Conservation (phyloP, 306 rosid genomes). For the Boehmeria nivea region DNA sequence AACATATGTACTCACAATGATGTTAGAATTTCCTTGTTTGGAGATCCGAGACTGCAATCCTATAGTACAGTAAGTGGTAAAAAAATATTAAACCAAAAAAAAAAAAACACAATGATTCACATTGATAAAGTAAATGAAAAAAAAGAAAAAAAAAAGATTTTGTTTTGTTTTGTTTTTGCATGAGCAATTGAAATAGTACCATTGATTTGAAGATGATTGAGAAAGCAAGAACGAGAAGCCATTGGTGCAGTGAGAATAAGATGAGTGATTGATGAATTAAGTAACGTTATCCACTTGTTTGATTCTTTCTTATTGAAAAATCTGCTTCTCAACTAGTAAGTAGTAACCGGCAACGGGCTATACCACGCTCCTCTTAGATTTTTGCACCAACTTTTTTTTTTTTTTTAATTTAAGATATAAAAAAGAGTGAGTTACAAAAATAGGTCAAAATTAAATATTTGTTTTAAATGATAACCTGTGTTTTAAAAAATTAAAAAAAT, state of each 20-base stretch:
- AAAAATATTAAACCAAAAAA: neutral
- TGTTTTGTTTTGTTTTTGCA: neutral
- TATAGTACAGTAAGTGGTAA: neutral
- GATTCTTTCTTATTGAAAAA: neutral
- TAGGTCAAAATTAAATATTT: too few relatives aligned
- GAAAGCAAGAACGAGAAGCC: constrained; percentile 14
- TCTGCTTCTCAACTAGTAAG: neutral
- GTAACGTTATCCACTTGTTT: constrained; percentile 9
- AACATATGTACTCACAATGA: constrained; percentile 4
- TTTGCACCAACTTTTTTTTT: too few relatives aligned
- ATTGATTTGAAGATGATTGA: neutral
- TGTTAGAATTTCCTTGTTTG: neutral
- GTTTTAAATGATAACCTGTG: too few relatives aligned
- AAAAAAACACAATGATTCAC: neutral
- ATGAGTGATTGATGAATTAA: neutral
- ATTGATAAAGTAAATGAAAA: neutral
- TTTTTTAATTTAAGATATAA: too few relatives aligned
- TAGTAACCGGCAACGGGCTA: neutral
- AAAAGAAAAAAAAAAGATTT: neutral
- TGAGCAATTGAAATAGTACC: too few relatives aligned
- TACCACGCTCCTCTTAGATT: too few relatives aligned
- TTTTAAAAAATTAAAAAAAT: too few relatives aligned
- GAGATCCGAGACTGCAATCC: constrained; percentile 1
- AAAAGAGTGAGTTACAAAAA: too few relatives aligned
- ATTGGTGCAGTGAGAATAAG: neutral